phyloP scores from a whole-genome alignment of 1,284 basidiomycete species.

The Microstroma glucosiphilum region DNA sequence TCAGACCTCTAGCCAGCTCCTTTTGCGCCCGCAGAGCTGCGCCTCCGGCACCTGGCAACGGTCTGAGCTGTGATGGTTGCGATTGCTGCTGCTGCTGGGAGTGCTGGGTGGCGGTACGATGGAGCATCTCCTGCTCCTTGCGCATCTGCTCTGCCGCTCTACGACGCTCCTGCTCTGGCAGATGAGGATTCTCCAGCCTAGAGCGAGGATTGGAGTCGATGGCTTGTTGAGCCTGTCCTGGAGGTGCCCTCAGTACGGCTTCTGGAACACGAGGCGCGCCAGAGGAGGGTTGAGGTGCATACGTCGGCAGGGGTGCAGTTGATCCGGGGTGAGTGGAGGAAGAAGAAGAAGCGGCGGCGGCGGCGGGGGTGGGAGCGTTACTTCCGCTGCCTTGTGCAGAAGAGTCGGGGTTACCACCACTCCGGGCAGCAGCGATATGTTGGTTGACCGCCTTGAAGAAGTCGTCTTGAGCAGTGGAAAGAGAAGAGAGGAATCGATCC shows the following conservation, averaged over 20 bases:
- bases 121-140: constrained; percentile 9
- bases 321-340: not conserved
- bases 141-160: constrained; percentile 6
- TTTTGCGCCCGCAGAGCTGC: not conserved
- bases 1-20: constrained; percentile 14
- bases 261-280: constrained; percentile 3
- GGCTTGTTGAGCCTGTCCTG: constrained; percentile 8
- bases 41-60: not conserved
- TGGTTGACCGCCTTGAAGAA: constrained; percentile 6
- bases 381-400: not conserved
- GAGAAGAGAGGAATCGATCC: constrained; percentile 1
- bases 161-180: not conserved
- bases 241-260: constrained; percentile 7
- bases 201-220: constrained; percentile 8
- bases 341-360: constrained; percentile 1
- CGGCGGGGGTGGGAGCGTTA: not conserved
- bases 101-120: constrained; percentile 1
- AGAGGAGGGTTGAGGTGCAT: not conserved
- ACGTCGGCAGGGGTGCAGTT: not conserved
- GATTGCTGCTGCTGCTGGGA: too few species aligned
- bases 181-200: constrained; percentile 1
- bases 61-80: too few species aligned
- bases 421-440: not conserved
- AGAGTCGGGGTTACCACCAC: not conserved
- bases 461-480: constrained; percentile 7